Evolutionary conservation across 768 basidiomycete genomes (phyloP).

Genomic region (Pleurotus platypus): DNA sequence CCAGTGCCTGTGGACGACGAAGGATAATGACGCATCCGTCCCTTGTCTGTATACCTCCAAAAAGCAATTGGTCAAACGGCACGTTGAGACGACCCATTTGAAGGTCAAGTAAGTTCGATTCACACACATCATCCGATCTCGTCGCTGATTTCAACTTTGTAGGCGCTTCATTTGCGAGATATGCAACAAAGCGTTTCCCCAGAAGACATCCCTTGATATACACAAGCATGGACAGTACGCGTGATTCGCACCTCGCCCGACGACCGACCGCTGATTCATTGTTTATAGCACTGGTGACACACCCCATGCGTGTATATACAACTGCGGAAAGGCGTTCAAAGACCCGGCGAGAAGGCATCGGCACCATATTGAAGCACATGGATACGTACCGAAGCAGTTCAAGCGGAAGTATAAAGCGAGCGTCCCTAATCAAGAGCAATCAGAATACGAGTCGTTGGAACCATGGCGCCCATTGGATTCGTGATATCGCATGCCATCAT

Average conservation of each 20-base stretch:
- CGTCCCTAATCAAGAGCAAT: constrained; percentile 13
- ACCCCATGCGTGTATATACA: constrained; percentile 49
- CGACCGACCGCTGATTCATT: not conserved
- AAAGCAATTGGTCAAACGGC: constrained; percentile 67
- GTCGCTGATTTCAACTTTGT: constrained; percentile 6
- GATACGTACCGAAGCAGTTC: constrained; percentile 41
- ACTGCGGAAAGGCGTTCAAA: constrained; percentile 52
- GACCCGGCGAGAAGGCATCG: constrained; percentile 64
- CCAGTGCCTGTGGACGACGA: constrained; percentile 24
- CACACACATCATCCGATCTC: not conserved
- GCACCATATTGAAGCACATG: constrained; percentile 52
- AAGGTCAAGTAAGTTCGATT: constrained; percentile 47
- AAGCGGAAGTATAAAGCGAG: constrained; percentile 37
- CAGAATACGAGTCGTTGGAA: constrained; percentile 16
- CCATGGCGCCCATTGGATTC: constrained; percentile 5
- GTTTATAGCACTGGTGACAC: constrained; percentile 49
- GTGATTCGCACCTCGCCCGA: not conserved
- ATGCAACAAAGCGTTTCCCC: constrained; percentile 52
- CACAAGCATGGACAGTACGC: constrained; percentile 52
- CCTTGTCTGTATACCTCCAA: constrained; percentile 44
- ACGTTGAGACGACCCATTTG: constrained; percentile 61
- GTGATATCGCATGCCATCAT: not conserved
- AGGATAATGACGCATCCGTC: constrained; percentile 15
- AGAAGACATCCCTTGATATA: constrained; percentile 57
- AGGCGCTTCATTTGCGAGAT: constrained; percentile 51